These are phyloP conservation scores for Omphalotus olearius DNA, from an alignment of 1,284 basidiomycete species.

Conservation along the genomic window DNA sequence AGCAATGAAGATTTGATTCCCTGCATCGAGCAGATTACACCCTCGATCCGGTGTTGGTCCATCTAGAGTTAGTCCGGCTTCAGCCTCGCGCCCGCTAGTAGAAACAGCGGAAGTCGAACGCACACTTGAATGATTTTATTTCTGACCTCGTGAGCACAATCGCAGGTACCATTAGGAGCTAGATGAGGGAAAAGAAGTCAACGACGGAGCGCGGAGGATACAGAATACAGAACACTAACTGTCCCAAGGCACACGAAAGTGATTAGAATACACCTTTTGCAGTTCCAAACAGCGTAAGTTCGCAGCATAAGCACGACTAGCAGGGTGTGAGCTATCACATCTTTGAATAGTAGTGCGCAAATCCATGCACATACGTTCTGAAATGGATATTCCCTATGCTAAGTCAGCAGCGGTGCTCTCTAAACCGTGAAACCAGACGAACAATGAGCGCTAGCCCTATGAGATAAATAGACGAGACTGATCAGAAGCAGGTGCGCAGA, in stretches of 20 bases:
- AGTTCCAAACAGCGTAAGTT: conserved; percentile 41
- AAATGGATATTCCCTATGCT: not conserved
- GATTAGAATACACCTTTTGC: conserved; percentile 28
- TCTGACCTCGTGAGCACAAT: conserved; percentile 17
- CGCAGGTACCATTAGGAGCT: conserved; percentile 29
- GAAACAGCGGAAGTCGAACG: not conserved
- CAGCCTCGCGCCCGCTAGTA: not conserved
- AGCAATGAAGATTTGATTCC: conserved; percentile 32
- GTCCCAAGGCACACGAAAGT: conserved; percentile 23
- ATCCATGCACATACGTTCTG: not conserved
- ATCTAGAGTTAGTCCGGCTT: too few species aligned
- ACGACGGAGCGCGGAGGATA: not conserved
- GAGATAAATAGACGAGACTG: not conserved
- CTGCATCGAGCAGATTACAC: conserved; percentile 28
- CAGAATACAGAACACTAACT: conserved; percentile 16
- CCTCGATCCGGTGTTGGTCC: conserved; percentile 17
- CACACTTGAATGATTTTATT: conserved; percentile 24
- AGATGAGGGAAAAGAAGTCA: not conserved
- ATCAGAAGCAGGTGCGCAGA: not conserved
- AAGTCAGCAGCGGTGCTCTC: not conserved
- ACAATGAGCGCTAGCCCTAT: conserved; percentile 1
- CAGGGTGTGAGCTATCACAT: not conserved
- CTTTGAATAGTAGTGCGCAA: not conserved
- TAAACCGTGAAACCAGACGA: not conserved
- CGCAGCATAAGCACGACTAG: conserved; percentile 34